These are phyloP conservation scores for Pelargonium australe DNA, from an alignment of 441 rosid genomes.

Conservation along the genomic window DNA sequence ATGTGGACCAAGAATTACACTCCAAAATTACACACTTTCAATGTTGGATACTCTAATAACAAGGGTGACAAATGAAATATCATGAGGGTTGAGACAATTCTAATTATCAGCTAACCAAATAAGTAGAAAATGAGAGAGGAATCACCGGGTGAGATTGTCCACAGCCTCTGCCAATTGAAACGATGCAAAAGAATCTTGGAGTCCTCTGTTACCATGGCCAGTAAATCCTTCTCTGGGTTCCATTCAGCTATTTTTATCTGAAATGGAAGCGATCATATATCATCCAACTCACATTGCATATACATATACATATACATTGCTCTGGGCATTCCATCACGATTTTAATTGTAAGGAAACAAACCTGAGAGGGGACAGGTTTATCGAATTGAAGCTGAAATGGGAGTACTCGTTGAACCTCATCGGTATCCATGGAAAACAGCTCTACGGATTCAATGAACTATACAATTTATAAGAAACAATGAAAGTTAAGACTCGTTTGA, in stretches of 20 bases:
- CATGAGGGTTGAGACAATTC: too few relatives aligned
- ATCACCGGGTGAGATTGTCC: constrained; percentile 77
- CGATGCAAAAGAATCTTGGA: constrained; percentile 77
- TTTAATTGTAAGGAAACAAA: constrained; percentile 18
- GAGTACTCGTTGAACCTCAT: constrained; percentile 37
- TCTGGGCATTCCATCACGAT: not conserved
- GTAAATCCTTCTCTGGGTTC: constrained; percentile 89
- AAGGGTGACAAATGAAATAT: not conserved
- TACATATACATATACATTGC: not conserved
- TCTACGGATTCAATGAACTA: too few relatives aligned
- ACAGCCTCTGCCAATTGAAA: constrained; percentile 86
- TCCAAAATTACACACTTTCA: too few relatives aligned
- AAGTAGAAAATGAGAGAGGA: constrained; percentile 5
- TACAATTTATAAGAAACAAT: too few relatives aligned
- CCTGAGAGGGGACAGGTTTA: constrained; percentile 76
- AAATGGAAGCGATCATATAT: not conserved
- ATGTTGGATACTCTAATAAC: too few relatives aligned
- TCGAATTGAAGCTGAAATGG: constrained; percentile 84
- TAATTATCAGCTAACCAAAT: not conserved
- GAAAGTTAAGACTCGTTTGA: too few relatives aligned
- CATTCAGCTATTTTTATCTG: constrained; percentile 75
- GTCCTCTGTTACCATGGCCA: constrained; percentile 82
- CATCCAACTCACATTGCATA: not conserved
- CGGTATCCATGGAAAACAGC: constrained; percentile 51
- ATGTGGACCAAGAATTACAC: too few relatives aligned